These are phyloP conservation scores for Chenopodium berlandieri DNA, from an alignment of 148 eudicot genomes.

Conservation along the genomic window DNA sequence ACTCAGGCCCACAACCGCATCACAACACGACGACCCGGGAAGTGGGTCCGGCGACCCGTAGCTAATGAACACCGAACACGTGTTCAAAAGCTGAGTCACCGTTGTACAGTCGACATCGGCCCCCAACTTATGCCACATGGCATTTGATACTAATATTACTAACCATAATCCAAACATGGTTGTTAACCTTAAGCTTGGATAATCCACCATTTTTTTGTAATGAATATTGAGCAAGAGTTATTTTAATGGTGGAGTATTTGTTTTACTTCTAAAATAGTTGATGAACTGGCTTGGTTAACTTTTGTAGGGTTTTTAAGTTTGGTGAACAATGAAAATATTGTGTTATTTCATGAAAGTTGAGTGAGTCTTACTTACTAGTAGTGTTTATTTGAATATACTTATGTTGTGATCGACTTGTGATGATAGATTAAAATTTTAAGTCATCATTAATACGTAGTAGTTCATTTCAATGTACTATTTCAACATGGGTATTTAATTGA, in stretches of 20 bases:
- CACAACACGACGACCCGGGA: constrained; percentile 81
- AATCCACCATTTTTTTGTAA: neutral
- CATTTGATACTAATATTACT: constrained; percentile 11
- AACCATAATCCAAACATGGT: neutral
- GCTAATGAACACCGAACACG: constrained; percentile 71
- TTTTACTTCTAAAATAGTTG: neutral
- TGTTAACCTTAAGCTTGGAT: neutral
- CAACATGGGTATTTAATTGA: too few species aligned
- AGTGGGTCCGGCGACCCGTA: constrained; percentile 76
- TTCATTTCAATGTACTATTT: too few species aligned
- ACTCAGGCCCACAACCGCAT: constrained; percentile 54
- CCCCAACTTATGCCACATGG: neutral
- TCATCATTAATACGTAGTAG: too few species aligned
- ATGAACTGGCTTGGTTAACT: neutral
- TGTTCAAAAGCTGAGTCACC: constrained; percentile 55
- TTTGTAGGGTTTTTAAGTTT: constrained; percentile 26
- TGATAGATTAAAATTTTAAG: too few species aligned
- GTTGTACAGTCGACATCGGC: constrained; percentile 54
- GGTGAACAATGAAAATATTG: constrained; percentile 43
- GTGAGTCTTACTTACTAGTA: constrained; percentile 7
- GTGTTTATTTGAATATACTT: neutral
- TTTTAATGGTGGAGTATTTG: neutral
- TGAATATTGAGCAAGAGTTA: neutral
- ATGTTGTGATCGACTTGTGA: too few species aligned
- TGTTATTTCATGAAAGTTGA: constrained; percentile 33